Conservation (phyloP, 2,329 filamentous ascomycete genomes). For the Sporothrix euskadiensis region DNA sequence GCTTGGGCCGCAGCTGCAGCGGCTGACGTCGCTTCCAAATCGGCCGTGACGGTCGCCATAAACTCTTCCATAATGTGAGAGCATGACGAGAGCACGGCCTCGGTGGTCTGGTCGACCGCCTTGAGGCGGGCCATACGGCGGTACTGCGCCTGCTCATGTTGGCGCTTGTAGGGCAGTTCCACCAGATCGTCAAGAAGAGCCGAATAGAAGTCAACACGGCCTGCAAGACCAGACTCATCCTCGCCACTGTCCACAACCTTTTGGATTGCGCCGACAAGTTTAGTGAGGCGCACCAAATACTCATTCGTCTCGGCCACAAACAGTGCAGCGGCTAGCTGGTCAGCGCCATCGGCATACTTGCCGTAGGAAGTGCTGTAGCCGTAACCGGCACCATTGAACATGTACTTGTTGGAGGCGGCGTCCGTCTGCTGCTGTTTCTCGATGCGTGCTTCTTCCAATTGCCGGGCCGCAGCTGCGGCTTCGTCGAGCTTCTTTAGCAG, state of each 20-base stretch:
- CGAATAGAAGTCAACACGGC: not conserved
- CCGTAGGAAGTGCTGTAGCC: not conserved
- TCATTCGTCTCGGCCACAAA: constrained; percentile 28
- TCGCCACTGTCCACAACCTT: not conserved
- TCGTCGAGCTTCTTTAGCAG: not conserved
- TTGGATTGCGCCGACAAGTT: constrained; percentile 7
- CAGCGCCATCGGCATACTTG: not conserved
- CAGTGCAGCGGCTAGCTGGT: constrained; percentile 17
- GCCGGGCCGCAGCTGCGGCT: not conserved
- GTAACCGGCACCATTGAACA: not conserved
- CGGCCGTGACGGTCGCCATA: constrained; percentile 24
- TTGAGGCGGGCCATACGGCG: constrained; percentile 30
- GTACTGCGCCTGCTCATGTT: constrained; percentile 25
- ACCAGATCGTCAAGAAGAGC: constrained; percentile 11
- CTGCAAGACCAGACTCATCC: not conserved
- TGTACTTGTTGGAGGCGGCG: not conserved
- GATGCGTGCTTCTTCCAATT: not conserved
- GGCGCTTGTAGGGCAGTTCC: not conserved
- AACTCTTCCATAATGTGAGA: constrained; percentile 28
- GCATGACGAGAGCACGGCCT: constrained; percentile 8
- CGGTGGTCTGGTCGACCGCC: constrained; percentile 24
- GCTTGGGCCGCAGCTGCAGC: not conserved
- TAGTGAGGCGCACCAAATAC: constrained; percentile 26
- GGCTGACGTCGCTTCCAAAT: constrained; percentile 8
- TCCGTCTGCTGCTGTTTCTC: not conserved